These are phyloP conservation scores for Cercospora sp. DNA, from an alignment of 2,329 filamentous ascomycete species.

Conservation along the genomic window DNA sequence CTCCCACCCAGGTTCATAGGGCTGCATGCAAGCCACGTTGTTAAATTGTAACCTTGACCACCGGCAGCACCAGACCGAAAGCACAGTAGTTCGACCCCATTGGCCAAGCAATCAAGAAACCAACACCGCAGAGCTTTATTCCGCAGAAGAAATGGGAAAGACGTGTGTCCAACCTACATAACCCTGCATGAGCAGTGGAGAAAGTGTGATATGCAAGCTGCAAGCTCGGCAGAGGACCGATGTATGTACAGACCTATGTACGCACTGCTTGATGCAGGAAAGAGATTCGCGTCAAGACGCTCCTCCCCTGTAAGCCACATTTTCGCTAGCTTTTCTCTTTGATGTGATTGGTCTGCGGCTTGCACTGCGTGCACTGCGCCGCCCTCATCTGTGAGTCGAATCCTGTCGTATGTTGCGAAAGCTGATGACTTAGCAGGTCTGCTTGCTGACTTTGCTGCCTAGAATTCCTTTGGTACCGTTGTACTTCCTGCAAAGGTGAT, in stretches of 20 bases:
- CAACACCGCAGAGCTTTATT: background rate
- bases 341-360: background rate
- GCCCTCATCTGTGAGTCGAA: background rate
- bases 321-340: background rate
- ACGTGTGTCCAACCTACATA: background rate
- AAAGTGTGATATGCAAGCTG: background rate
- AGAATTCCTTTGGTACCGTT: background rate
- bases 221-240: background rate
- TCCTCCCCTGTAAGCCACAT: background rate
- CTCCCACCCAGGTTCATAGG: background rate
- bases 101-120: background rate
- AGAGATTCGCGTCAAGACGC: background rate
- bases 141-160: background rate
- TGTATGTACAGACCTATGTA: background rate
- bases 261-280: background rate
- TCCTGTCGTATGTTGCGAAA: background rate
- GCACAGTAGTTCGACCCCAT: background rate
- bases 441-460: conserved; percentile 7
- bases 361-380: background rate
- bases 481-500: background rate
- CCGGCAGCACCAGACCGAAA: background rate
- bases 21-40: conserved; percentile 5
- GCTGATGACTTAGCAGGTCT: conserved; percentile 2
- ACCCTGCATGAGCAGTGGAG: background rate
- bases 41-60: background rate